Base-by-base conservation (phyloP, 495 filamentous ascomycete species). In the Penicillium fimorum region DNA sequence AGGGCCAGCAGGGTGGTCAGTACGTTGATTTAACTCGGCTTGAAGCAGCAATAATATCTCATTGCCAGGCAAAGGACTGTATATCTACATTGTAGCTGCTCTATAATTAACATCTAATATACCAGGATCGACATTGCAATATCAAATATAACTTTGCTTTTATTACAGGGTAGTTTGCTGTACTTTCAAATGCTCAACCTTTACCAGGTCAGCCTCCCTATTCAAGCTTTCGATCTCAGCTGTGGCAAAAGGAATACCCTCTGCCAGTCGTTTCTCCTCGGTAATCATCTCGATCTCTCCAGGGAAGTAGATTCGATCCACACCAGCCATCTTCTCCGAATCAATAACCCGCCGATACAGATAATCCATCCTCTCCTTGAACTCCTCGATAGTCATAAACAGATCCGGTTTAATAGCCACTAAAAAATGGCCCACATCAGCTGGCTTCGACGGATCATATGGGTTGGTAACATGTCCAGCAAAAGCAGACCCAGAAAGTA, bases 251-350 rank as follows among this genome's bases (percentile, higher is more conserved):
- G 88, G 88, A 52, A 92, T 90, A 0, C 88, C 88, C 11, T 76
- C 73, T 35, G 55, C 64, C 33, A 76, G 47, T 30, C 88, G 76
- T 58, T 81, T 68, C 59, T 84, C 79, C 53, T 84, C 72, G 0
- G 62, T 83, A 46, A 86, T 56, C 62, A 84, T 83, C 72, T 92
- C 88, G 56, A 90, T 84, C 71, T 92, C 88, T 1, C 88, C 88
- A 0, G 88, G 88, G 64, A 89, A 92, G 62, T 88, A 92, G 8
- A 92, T 88, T 45, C 82, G 73, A 4, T 90, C 85, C n/a, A 90
- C 85, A 0, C 85, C 87, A 2, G 74, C 79, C 76, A 84, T 84
- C 71, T 79, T 88, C 22, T 90, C 83, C 0, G 78, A 79, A 7
- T 77, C 81, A 0, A 85, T 79, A 6, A 89, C 87, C 22, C 79